Percentiles rank a stretch among this genome's conserved stretches.
These are phyloP conservation scores for Cenchrus americanus DNA, from an alignment of 176 grass and related monocot species.

Conservation along the genomic window DNA sequence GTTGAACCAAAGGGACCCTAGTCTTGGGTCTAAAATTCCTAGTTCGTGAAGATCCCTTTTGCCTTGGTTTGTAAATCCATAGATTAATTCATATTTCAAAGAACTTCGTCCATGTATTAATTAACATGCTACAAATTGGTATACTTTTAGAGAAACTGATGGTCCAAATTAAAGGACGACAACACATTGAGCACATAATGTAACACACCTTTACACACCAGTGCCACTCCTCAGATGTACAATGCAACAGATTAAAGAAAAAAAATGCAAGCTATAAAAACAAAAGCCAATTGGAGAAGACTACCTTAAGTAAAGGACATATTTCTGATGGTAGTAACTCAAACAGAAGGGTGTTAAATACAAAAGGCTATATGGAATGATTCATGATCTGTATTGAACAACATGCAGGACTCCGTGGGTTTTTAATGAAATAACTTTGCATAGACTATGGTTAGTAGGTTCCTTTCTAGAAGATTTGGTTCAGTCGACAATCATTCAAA, in stretches of 20 bases:
- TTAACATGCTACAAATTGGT: not conserved
- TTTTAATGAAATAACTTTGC: not conserved
- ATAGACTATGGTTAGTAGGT: conserved; percentile 19
- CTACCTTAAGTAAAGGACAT: not conserved
- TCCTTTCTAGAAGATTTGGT: conserved; percentile 37
- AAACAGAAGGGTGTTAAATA: not conserved
- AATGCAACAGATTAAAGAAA: no score
- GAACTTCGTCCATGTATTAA: not conserved
- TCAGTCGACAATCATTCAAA: conserved; percentile 18
- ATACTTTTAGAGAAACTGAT: not conserved
- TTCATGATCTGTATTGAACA: not conserved
- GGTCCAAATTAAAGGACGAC: no score
- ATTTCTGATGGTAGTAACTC: not conserved
- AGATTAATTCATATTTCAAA: not conserved
- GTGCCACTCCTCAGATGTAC: no score
- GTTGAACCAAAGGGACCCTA: no score
- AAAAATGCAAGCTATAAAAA: no score
- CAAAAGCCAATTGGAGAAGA: no score
- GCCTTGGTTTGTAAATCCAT: not conserved
- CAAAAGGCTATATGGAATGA: not conserved
- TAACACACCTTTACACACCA: no score
- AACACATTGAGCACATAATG: no score
- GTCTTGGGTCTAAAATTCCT: no score
- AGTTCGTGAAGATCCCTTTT: no score
- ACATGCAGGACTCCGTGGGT: not conserved